phyloP scores from a whole-genome alignment of 208 protist species.

The Leishmania major region DNA sequence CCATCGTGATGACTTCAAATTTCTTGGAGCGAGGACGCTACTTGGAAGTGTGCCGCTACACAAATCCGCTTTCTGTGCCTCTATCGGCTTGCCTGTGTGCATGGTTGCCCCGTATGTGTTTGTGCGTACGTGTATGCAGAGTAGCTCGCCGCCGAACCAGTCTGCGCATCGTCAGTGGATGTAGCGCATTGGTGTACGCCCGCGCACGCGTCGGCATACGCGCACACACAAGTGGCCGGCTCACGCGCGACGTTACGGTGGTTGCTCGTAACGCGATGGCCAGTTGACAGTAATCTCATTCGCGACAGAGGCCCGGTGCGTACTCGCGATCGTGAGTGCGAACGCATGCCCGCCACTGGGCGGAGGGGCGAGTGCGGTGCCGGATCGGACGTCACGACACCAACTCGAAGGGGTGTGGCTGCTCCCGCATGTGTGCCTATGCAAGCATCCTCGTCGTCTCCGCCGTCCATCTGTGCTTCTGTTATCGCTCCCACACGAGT shows the following conservation, averaged over 20 bases:
- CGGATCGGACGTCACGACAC: not conserved
- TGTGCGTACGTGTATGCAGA: not conserved
- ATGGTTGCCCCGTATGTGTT: not conserved
- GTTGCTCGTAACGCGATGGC: not conserved
- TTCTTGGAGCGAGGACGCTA: not conserved
- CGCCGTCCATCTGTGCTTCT: not conserved
- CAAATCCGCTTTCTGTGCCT: not conserved
- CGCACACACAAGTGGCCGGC: no score
- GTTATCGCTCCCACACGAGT: not conserved
- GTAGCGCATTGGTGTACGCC: not conserved
- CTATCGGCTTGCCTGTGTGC: not conserved
- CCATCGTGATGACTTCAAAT: not conserved
- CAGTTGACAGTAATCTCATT: not conserved
- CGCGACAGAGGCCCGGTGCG: not conserved
- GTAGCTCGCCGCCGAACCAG: not conserved
- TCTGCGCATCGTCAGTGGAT: not conserved
- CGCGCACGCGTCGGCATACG: not conserved
- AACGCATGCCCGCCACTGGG: not conserved
- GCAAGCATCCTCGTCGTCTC: not conserved
- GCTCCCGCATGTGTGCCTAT: not conserved
- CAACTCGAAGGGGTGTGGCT: not conserved
- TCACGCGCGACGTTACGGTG: not conserved
- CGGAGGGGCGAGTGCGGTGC: not conserved
- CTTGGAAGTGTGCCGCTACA: not conserved
- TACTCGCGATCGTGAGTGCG: not conserved